Evolutionary conservation across 805 yeast genomes (phyloP).

Genomic region (Wickerhamiella bombiphila): DNA sequence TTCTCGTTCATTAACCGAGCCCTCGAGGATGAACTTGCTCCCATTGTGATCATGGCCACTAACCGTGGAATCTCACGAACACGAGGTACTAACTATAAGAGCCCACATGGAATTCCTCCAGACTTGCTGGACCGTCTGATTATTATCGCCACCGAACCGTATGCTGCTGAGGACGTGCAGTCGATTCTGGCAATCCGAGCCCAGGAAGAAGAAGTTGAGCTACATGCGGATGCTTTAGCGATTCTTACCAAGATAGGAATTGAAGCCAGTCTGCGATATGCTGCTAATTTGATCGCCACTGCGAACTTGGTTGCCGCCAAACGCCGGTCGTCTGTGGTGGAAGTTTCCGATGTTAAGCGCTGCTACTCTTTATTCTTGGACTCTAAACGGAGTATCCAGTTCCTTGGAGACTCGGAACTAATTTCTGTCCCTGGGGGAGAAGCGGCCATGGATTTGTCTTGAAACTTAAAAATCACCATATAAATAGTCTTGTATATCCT

Average conservation of each 20-base stretch:
- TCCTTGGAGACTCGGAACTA: conserved; percentile 28
- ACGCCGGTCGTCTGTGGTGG: conserved; percentile 59
- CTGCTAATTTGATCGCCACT: conserved; percentile 80
- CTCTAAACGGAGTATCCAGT: conserved; percentile 76
- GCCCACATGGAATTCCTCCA: conserved; percentile 96
- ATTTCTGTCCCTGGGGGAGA: background rate
- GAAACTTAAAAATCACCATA: too few species aligned
- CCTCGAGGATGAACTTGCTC: conserved; percentile 89
- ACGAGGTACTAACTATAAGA: conserved; percentile 81
- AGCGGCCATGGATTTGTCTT: background rate
- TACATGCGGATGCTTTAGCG: conserved; percentile 68
- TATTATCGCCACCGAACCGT: conserved; percentile 73
- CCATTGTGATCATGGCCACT: conserved; percentile 96
- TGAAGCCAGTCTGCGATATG: conserved; percentile 84
- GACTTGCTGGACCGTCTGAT: conserved; percentile 89
- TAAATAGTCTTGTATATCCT: too few species aligned
- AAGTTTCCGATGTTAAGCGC: conserved; percentile 71
- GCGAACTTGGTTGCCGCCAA: conserved; percentile 74
- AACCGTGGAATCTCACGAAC: conserved; percentile 90
- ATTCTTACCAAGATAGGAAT: conserved; percentile 78
- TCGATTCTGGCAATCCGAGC: conserved; percentile 81
- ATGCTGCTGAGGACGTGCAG: conserved; percentile 69
- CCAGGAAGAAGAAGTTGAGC: conserved; percentile 82
- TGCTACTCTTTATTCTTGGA: conserved; percentile 79
- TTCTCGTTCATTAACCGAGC: conserved; percentile 93